Percentiles rank a stretch among this genome's conserved stretches.
Evolutionary conservation across 306 rosid genomes (phyloP).

Genomic region (Lablab purpureus): DNA sequence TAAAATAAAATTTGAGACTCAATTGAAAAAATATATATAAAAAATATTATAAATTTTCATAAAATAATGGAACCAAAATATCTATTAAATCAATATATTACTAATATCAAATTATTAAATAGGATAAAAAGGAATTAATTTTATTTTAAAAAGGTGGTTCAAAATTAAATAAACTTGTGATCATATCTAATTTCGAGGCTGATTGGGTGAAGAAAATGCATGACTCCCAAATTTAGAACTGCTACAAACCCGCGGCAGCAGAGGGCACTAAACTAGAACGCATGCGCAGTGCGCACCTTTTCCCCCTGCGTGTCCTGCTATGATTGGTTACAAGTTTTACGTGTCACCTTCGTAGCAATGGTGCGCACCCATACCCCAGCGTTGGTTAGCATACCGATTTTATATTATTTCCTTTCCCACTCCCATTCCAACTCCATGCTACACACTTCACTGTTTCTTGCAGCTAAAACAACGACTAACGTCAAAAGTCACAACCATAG

Average conservation of each 20-base stretch:
- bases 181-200: neutral
- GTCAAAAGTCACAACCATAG: constrained; percentile 3
- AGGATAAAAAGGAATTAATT: neutral
- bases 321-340: neutral
- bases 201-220: neutral
- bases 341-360: constrained; percentile 26
- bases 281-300: neutral
- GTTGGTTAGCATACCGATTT: neutral
- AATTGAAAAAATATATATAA: no score
- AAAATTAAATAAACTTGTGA: neutral
- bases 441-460: neutral
- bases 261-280: neutral
- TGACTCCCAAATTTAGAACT: neutral
- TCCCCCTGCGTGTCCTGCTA: constrained; percentile 40
- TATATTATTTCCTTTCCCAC: constrained; percentile 31
- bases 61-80: no score
- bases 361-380: constrained; percentile 12
- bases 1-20: no score
- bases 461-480: constrained; percentile 39
- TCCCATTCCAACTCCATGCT: neutral
- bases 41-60: no score
- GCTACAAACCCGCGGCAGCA: neutral
- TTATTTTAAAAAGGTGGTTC: neutral
- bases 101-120: neutral
- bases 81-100: no score